These are phyloP conservation scores for Epichloe gansuensis DNA, from an alignment of 2,329 filamentous ascomycete species.

Conservation along the genomic window DNA sequence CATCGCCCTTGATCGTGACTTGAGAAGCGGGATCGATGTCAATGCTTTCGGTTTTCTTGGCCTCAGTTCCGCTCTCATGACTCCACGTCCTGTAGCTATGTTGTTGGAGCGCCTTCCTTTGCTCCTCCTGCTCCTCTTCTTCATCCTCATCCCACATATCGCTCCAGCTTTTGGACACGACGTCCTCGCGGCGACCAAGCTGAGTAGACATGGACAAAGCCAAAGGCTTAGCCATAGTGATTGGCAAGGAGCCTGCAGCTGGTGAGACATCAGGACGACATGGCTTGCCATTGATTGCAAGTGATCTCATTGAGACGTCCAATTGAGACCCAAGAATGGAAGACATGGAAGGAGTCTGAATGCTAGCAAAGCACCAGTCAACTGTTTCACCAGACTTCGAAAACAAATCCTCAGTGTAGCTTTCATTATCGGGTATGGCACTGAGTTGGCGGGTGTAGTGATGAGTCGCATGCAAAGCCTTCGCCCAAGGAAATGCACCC, in stretches of 20 bases:
- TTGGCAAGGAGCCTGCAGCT: conserved; percentile 60
- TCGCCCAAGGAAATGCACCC: conserved; percentile 89
- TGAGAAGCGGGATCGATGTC: conserved; percentile 14
- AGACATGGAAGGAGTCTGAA: conserved; percentile 68
- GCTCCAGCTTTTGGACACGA: conserved; percentile 96
- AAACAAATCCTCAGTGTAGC: conserved; percentile 76
- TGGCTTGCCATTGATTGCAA: conserved; percentile 39
- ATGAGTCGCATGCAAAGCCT: conserved; percentile 69
- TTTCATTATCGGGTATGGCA: conserved; percentile 68
- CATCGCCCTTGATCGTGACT: conserved; percentile 32
- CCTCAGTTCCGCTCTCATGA: conserved; percentile 49
- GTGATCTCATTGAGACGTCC: conserved; percentile 68
- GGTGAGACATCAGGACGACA: conserved; percentile 36
- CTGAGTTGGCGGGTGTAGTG: conserved; percentile 68
- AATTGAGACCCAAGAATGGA: conserved; percentile 78
- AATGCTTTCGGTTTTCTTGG: conserved; percentile 11
- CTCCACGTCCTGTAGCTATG: conserved; percentile 70
- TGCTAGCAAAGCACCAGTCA: conserved; percentile 69
- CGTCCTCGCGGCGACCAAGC: conserved; percentile 65
- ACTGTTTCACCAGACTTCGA: conserved; percentile 60
- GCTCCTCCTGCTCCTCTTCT: conserved; percentile 61
- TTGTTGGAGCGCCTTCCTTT: conserved; percentile 44
- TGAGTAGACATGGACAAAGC: conserved; percentile 63
- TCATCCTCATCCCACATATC: conserved; percentile 93
- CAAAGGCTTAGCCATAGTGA: conserved; percentile 65